Evolutionary conservation across 1,139 yeast genomes (phyloP).

Genomic region (Geotrichum restrictum): DNA sequence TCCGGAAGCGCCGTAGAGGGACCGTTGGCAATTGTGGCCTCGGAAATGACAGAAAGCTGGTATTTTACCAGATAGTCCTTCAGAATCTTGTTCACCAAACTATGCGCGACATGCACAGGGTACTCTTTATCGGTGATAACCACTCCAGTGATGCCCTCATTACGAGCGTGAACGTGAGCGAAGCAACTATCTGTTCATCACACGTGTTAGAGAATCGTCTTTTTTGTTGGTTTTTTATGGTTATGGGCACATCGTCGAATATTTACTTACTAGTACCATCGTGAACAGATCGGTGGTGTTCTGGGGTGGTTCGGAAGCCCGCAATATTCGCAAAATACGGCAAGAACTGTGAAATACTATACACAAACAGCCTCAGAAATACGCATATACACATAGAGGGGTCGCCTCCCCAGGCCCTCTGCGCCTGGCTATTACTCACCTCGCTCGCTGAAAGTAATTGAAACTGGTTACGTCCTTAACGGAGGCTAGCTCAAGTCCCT

Average conservation of each 20-base stretch:
- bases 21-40: constrained; percentile 48
- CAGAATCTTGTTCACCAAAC: constrained; percentile 80
- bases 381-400: neutral
- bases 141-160: constrained; percentile 93
- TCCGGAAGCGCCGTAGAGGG: constrained; percentile 45
- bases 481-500: constrained; percentile 67
- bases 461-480: constrained; percentile 82
- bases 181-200: constrained; percentile 62
- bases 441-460: constrained; percentile 77
- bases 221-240: neutral
- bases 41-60: constrained; percentile 69
- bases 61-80: constrained; percentile 87
- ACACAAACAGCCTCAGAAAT: neutral
- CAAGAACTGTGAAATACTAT: constrained; percentile 67
- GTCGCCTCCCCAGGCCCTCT: neutral
- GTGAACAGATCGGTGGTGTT: constrained; percentile 92
- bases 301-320: constrained; percentile 78
- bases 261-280: constrained; percentile 55
- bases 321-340: constrained; percentile 89
- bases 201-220: too few relatives aligned
- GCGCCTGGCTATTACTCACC: constrained; percentile 30
- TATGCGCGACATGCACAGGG: constrained; percentile 96
- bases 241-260: neutral
- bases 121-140: constrained; percentile 90
- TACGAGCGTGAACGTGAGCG: constrained; percentile 86